A percentile compares a stretch with the other conserved stretches of the same genome.
These are phyloP conservation scores for Chlamydomonas sp. DNA, from an alignment of 139 green algal genomes.

Conservation along the genomic window DNA sequence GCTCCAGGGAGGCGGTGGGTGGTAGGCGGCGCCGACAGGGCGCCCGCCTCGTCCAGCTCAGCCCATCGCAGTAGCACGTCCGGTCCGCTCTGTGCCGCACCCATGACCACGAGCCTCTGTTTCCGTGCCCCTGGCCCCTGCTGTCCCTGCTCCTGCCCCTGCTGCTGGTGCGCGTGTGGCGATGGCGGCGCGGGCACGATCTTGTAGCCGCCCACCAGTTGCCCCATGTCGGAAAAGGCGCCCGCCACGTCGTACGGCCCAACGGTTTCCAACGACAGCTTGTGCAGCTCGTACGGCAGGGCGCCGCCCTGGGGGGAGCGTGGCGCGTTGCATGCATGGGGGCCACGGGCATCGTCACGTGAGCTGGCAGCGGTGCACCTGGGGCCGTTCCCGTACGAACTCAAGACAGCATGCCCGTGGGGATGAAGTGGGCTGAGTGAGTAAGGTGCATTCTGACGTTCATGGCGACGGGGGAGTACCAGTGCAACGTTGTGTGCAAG, in stretches of 20 bases:
- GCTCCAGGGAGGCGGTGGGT: conserved; percentile 22
- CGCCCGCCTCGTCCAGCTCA: conserved; percentile 24
- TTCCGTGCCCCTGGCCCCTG: neutral
- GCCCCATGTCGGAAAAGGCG: conserved; percentile 15
- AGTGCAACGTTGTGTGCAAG: no score
- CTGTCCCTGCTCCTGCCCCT: neutral
- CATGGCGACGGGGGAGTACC: no score
- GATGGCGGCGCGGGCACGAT: conserved; percentile 7
- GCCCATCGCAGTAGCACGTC: conserved; percentile 30
- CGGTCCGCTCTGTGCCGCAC: conserved; percentile 7
- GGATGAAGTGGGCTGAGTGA: no score
- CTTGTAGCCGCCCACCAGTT: conserved; percentile 28
- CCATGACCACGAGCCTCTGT: conserved; percentile 31
- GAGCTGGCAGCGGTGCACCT: no score
- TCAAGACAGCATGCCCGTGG: no score
- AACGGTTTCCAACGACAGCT: conserved; percentile 38
- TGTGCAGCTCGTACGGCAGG: conserved; percentile 39
- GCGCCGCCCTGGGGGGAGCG: conserved; percentile 4
- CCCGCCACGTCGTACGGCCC: conserved; percentile 2
- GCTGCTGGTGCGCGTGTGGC: neutral
- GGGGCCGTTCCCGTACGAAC: no score
- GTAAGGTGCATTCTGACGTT: no score
- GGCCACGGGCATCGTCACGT: no score
- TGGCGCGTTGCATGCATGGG: no score
- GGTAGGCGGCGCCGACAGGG: neutral